These are phyloP conservation scores for Gossypium schwendimanii DNA, from an alignment of 441 rosid genomes.

Conservation along the genomic window DNA sequence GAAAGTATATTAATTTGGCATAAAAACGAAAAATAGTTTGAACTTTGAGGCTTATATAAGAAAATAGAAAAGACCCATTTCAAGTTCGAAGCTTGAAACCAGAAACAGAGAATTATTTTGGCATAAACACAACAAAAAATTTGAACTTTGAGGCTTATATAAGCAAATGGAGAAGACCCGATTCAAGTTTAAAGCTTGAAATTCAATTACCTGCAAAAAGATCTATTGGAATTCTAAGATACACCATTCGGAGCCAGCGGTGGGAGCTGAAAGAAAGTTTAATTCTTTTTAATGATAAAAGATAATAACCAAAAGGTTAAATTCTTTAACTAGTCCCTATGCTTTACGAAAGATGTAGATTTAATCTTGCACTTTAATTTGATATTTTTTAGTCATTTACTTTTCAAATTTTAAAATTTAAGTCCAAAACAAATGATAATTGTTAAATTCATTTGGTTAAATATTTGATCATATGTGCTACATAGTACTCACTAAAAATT, in stretches of 20 bases:
- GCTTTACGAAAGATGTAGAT: too few relatives aligned
- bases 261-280: neutral
- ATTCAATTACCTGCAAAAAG: slow-evolving; percentile 12
- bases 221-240: slow-evolving; percentile 10
- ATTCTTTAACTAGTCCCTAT: too few relatives aligned
- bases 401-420: too few relatives aligned
- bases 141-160: neutral
- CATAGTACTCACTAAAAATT: too few relatives aligned
- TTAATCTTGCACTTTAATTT: too few relatives aligned
- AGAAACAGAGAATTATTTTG: neutral
- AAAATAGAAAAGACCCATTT: neutral
- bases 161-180: neutral
- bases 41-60: neutral
- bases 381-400: too few relatives aligned
- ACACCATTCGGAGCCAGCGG: neutral
- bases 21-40: neutral
- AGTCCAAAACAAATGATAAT: too few relatives aligned
- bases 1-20: neutral
- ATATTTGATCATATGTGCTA: too few relatives aligned
- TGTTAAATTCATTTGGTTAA: too few relatives aligned
- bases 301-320: neutral
- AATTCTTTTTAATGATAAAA: neutral
- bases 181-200: neutral
- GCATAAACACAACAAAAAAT: neutral
- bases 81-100: neutral